Evolutionary conservation across 179 eudicot species (phyloP).

Genomic region (Pouteria campechiana): DNA sequence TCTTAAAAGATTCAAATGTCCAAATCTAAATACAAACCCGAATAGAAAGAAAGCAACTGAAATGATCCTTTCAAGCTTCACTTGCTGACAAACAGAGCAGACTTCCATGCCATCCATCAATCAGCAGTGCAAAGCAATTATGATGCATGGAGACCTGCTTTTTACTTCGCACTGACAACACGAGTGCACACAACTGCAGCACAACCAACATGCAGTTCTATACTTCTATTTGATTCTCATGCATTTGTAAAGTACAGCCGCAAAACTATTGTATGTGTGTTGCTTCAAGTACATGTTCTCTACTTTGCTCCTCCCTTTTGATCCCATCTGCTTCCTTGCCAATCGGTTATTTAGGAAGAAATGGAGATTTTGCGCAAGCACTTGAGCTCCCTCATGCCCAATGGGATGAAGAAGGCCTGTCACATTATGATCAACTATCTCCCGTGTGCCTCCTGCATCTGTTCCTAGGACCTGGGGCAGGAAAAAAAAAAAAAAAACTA

Average conservation of each 20-base stretch:
- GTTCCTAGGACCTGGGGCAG: slow-evolving; percentile 80
- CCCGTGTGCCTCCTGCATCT: slow-evolving; percentile 87
- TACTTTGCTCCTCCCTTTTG: slow-evolving; percentile 66
- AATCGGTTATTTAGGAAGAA: slow-evolving; percentile 61
- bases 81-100: too few relatives aligned
- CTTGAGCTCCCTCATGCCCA: slow-evolving; percentile 61
- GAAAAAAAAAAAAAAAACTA: not conserved
- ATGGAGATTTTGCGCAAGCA: slow-evolving; percentile 54
- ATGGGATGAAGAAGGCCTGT: slow-evolving; percentile 84
- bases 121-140: too few relatives aligned
- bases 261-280: slow-evolving; percentile 76
- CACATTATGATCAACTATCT: slow-evolving; percentile 72
- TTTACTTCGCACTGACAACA: too few relatives aligned
- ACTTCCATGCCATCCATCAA: too few relatives aligned
- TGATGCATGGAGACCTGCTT: too few relatives aligned
- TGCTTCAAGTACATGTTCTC: slow-evolving; percentile 80
- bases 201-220: too few relatives aligned
- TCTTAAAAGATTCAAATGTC: too few relatives aligned
- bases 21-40: too few relatives aligned
- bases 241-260: slow-evolving; percentile 69
- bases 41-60: too few relatives aligned
- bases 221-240: slow-evolving; percentile 66
- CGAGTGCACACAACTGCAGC: too few relatives aligned
- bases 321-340: slow-evolving; percentile 65
- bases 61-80: too few relatives aligned